Conservation (phyloP, 2,329 filamentous ascomycete species). For the Claviceps capensis region DNA sequence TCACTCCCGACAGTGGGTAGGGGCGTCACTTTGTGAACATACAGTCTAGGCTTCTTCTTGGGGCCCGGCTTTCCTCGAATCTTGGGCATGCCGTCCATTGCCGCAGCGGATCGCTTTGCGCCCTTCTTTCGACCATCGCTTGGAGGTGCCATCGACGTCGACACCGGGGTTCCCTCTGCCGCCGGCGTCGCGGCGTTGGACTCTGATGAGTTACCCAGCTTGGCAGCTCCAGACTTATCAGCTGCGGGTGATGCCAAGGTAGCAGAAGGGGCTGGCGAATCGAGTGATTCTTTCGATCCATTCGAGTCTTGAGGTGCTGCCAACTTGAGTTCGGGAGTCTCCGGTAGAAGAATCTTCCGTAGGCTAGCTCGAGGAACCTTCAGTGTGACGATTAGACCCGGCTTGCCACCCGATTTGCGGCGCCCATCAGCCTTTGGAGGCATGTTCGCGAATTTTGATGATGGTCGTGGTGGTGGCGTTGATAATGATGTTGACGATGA, state of each 20-base stretch:
- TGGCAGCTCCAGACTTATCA: constrained; percentile 31
- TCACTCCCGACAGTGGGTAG: background rate
- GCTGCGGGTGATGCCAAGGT: constrained; percentile 24
- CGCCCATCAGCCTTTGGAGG: constrained; percentile 21
- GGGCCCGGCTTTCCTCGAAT: constrained; percentile 78
- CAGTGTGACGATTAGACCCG: constrained; percentile 34
- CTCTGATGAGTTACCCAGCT: constrained; percentile 43
- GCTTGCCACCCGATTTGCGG: constrained; percentile 25
- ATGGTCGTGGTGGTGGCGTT: constrained; percentile 5
- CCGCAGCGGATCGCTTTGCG: constrained; percentile 52
- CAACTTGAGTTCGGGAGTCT: constrained; percentile 29
- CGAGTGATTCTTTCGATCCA: constrained; percentile 23
- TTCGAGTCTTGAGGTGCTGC: constrained; percentile 19
- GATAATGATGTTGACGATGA: background rate
- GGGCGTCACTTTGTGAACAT: constrained; percentile 29
- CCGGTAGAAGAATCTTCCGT: constrained; percentile 33
- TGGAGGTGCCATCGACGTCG: constrained; percentile 45
- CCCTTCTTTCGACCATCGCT: constrained; percentile 56
- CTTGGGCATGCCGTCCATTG: constrained; percentile 50
- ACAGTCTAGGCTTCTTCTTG: constrained; percentile 93
- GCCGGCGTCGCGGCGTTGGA: constrained; percentile 47
- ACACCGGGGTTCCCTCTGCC: constrained; percentile 39
- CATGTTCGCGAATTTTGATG: constrained; percentile 13
- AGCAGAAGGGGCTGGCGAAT: constrained; percentile 31
- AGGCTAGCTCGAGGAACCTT: constrained; percentile 37